Base-by-base conservation (phyloP, 2,329 filamentous ascomycete species). In the Xylariaceae sp. region DNA sequence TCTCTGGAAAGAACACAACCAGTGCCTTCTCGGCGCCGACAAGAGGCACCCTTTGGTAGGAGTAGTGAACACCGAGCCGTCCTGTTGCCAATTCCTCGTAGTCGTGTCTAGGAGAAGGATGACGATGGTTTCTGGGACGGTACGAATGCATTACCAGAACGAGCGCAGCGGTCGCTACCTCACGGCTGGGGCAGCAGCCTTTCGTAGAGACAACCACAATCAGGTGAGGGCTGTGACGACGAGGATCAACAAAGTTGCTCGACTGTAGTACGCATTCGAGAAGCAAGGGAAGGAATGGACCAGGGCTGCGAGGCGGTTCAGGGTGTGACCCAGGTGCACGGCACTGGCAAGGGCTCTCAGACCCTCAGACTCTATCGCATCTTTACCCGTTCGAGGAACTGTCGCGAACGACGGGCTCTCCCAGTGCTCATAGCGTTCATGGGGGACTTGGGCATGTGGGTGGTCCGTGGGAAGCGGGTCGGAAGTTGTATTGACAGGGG, bases 351-450 rank as follows among this genome's bases (percentile, higher is more conserved):
- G 36, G 43, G 31, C 32, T 33, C 22, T 26, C 34, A 39, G 36
- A 39, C n/a, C 28, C 39, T 41, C 44, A 16, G 22, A 41, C 38
- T 34, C 22, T 11, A 26, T 6, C 6, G 11, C 28, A 44, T 41
- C 53, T 50, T 59, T 54, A 38, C 55, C 51, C 32, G 31, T 52
- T 60, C 39, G 39, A 56, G 58, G 43, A 52, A 57, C 51, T 51
- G 52, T 60, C 55, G 53, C 55, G 55, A 61, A 51, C 54, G 45
- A 40, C 43, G 53, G 38, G 39, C 11, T 39, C 38, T 38, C 39
- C 40, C 43, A 37, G 32, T 41, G 42, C 37, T 45, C 47, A 43
- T 40, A 36, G 17, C 17, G 31, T 19, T 38, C 38, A 39, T 49
- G 43, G 44, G 44, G 50, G 43, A 37, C 26, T 42, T 42, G 47